Evolutionary conservation across 169 alveolate genomes (phyloP).

Genomic region (Eimeria praecox): DNA sequence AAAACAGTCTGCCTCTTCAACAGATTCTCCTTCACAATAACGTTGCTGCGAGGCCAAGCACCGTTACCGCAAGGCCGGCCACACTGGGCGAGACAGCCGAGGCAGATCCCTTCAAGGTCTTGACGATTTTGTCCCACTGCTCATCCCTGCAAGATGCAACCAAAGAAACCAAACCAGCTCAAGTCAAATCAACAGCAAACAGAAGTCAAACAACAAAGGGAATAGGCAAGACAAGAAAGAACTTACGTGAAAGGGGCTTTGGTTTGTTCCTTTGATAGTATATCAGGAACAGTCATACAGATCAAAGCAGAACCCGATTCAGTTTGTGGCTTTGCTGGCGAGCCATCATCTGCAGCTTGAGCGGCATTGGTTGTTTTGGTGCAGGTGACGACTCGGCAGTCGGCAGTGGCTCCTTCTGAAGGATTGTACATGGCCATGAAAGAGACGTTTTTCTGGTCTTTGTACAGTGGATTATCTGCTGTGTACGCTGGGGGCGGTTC

Average conservation of each 20-base stretch:
- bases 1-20: background rate
- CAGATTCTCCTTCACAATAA: background rate
- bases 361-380: background rate
- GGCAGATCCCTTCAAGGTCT: background rate
- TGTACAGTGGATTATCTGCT: too few relatives aligned
- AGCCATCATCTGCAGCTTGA: too few relatives aligned
- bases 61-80: background rate
- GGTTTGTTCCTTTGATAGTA: background rate
- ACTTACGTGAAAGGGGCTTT: background rate
- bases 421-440: too few relatives aligned
- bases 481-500: too few relatives aligned
- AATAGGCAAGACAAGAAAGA: background rate
- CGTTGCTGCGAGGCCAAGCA: background rate
- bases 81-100: background rate
- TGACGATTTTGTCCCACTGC: background rate
- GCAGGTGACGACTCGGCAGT: constrained; percentile 19
- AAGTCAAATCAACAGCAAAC: background rate
- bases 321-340: background rate
- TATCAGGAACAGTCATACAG: background rate
- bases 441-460: too few relatives aligned
- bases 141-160: background rate
- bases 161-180: background rate
- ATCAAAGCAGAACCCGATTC: background rate
- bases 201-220: background rate
- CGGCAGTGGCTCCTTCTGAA: background rate